Base-by-base conservation (phyloP, 2,329 filamentous ascomycete genomes). In the Clarireedia sp. region DNA sequence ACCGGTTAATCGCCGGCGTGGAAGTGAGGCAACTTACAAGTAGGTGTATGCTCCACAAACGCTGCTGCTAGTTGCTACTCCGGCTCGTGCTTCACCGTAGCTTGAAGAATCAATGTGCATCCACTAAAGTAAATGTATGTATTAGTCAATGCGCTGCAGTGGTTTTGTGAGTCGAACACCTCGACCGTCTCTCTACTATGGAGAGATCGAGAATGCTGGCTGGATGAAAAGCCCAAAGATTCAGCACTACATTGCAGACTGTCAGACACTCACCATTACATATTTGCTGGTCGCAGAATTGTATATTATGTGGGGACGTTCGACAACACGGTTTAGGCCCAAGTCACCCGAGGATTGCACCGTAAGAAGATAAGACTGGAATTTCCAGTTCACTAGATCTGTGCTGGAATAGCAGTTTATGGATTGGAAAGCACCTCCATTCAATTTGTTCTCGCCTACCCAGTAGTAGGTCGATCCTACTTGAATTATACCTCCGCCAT, bases 391-490 rank as follows among this genome's bases (percentile, higher is more conserved):
- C 0, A 85, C 77, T 0, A 87, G 74, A 66, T 87, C 74, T 40
- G 72, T 73, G 14, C 80, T 84, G 0, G 79, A 80, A 67, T 87
- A 87, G 69, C 84, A 87, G 66, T 86, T 86, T 61, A 87, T 73
- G 51, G 82, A 82, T 57, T 81, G 77, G 67, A 87, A 87, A 0
- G 73, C 69, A 1, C 73, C 76, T 23, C 83, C 82, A n/a, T 78
- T 70, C 1, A 80, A 79, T 67, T 87, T 87, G 70, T 87, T 84
- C 66, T 88, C 85, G 16, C 85, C 85, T 36, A 87, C 79, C 70
- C 83, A 77, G 70, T 87, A 88, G 71, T 81, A 88, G 0, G 75
- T 78, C 9, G 72, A 73, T 44, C 75, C 73, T 1, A 79, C 78
- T 61, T 79, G 72, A 63, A 85, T 77, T n/a, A 87, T 73, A 41